These are phyloP conservation scores for Thalassiosira exigua DNA, from an alignment of 352 stramenopile genomes.

Conservation along the genomic window DNA sequence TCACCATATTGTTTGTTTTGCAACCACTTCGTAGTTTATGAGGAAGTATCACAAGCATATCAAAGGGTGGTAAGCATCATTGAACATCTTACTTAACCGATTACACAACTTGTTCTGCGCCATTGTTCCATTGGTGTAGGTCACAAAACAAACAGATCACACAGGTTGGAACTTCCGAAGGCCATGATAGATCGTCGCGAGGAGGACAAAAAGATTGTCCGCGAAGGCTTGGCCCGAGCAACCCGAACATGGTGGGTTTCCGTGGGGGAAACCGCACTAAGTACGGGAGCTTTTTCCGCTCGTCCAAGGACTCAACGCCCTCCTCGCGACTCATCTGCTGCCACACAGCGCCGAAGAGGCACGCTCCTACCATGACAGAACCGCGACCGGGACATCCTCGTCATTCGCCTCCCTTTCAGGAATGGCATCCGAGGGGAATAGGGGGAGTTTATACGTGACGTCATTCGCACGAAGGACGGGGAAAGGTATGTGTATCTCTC, in stretches of 20 bases:
- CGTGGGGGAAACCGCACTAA: constrained; percentile 17
- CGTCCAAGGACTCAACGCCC: constrained; percentile 24
- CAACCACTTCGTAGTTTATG: no score
- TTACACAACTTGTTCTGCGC: constrained; percentile 6
- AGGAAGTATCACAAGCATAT: no score
- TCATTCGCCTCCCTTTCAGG: neutral
- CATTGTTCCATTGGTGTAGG: constrained; percentile 55
- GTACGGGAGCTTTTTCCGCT: constrained; percentile 53
- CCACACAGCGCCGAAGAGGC: neutral
- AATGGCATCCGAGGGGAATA: neutral
- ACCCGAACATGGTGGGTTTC: constrained; percentile 1
- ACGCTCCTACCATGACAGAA: no score
- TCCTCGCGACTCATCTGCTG: neutral
- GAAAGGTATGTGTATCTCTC: constrained; percentile 4
- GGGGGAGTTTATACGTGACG: constrained; percentile 48
- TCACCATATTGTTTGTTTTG: no score
- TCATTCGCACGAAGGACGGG: constrained; percentile 32
- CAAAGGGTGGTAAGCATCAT: no score
- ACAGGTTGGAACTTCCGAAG: neutral
- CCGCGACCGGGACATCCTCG: no score
- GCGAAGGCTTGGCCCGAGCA: constrained; percentile 18
- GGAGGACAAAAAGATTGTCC: constrained; percentile 23
- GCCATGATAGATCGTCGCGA: neutral
- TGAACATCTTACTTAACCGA: constrained; percentile 3
- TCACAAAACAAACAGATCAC: constrained; percentile 22